Evolutionary conservation across 2,329 filamentous ascomycete species (phyloP).

Genomic region (Pseudogymnoascus sp.): DNA sequence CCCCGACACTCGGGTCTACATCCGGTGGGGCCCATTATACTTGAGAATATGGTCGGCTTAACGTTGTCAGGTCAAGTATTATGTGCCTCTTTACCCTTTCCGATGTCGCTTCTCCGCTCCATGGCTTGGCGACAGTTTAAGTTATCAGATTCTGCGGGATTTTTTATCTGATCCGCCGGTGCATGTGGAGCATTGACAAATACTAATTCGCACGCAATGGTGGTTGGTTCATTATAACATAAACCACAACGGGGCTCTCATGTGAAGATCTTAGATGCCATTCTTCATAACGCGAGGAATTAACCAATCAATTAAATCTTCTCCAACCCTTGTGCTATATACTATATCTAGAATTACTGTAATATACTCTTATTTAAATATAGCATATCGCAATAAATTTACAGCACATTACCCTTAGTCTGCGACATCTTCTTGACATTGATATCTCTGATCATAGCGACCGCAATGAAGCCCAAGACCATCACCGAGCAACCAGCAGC

Average conservation of each 20-base stretch:
- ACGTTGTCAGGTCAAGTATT: neutral
- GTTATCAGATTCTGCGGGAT: conserved; percentile 9
- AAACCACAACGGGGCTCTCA: neutral
- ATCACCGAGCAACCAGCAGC: conserved; percentile 43
- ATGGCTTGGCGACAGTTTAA: neutral
- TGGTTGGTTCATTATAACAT: neutral
- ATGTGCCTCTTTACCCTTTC: neutral
- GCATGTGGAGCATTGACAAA: neutral
- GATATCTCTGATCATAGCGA: conserved; percentile 40
- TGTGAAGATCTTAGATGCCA: neutral
- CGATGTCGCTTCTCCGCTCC: neutral
- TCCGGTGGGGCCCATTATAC: neutral
- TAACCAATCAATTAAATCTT: neutral
- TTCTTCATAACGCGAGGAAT: neutral
- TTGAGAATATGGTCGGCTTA: neutral
- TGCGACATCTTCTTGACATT: conserved; percentile 38
- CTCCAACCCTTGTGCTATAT: neutral
- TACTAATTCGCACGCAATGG: neutral
- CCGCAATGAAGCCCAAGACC: conserved; percentile 32
- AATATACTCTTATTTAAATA: neutral
- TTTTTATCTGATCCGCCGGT: neutral
- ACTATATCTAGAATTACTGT: neutral
- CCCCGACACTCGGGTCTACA: neutral
- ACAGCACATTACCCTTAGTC: conserved; percentile 33
- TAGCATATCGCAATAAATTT: neutral